A percentile compares a stretch with the other conserved stretches of the same genome.
phyloP scores from a whole-genome alignment of 352 stramenopile species.

The Phytophthora brassicae region DNA sequence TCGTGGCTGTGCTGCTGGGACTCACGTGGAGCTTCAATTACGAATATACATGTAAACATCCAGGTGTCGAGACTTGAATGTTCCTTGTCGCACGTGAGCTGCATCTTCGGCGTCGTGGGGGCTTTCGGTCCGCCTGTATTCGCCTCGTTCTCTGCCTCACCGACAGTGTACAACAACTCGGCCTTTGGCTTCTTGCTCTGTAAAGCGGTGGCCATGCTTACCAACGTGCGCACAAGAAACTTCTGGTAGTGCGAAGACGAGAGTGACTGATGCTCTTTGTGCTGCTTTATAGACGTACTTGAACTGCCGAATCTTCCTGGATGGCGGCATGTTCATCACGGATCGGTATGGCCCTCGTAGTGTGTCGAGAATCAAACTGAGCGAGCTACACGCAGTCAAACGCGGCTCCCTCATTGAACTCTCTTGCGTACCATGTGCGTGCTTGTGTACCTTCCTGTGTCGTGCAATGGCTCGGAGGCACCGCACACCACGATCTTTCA shows the following conservation, averaged over 20 bases:
- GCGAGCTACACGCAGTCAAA: slow-evolving; percentile 45
- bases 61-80: slow-evolving; percentile 26
- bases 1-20: slow-evolving; percentile 47
- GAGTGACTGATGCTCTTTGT: too few species aligned
- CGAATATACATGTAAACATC: slow-evolving; percentile 50
- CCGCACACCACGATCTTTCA: slow-evolving; percentile 43
- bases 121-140: slow-evolving; percentile 48
- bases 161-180: slow-evolving; percentile 40
- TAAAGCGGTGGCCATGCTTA: slow-evolving; percentile 53
- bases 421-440: slow-evolving; percentile 49
- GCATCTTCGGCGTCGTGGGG: slow-evolving; percentile 38
- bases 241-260: too few species aligned
- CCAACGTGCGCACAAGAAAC: slow-evolving; percentile 41
- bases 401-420: slow-evolving; percentile 55
- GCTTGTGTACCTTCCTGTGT: slow-evolving; percentile 54
- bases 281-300: slow-evolving; percentile 46
- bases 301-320: slow-evolving; percentile 60
- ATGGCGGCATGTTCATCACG: slow-evolving; percentile 60
- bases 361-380: slow-evolving; percentile 46
- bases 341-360: slow-evolving; percentile 49
- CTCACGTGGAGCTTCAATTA: slow-evolving; percentile 64
- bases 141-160: slow-evolving; percentile 38
- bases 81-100: slow-evolving; percentile 45
- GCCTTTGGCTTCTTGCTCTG: slow-evolving; percentile 52
- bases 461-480: slow-evolving; percentile 39